Conservation (phyloP, 1,284 basidiomycete genomes). For the Mycosarcoma mackinlayi region DNA sequence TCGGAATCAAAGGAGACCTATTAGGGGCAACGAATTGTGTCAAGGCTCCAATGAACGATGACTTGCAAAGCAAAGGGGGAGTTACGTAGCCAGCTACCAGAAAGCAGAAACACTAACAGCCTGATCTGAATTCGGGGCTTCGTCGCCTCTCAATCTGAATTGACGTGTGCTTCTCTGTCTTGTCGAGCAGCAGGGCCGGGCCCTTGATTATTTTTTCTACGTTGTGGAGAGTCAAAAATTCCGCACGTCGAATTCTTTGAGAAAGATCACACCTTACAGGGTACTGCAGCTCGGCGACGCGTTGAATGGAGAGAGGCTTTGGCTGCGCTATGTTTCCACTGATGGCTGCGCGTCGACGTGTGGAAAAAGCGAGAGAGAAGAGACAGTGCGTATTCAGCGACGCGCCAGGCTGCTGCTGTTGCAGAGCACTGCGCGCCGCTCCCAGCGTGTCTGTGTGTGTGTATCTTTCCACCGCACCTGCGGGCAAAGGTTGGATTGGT, state of each 20-base stretch:
- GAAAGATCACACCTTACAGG: too few species aligned
- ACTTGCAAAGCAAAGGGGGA: too few species aligned
- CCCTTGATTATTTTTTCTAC: constrained; percentile 8
- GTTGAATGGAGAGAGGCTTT: not conserved
- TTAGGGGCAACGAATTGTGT: constrained; percentile 20
- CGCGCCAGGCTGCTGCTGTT: not conserved
- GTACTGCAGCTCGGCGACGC: constrained; percentile 3
- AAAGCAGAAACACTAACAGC: not conserved
- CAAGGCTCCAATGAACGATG: too few species aligned
- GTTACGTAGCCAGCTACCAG: too few species aligned
- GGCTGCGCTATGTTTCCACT: not conserved
- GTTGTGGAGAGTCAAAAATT: constrained; percentile 3
- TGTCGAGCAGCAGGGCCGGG: constrained; percentile 1
- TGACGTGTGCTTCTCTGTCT: too few species aligned
- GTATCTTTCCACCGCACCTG: not conserved
- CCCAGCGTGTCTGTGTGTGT: not conserved
- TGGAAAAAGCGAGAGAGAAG: not conserved
- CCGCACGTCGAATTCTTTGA: constrained; percentile 3
- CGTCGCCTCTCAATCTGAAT: constrained; percentile 18
- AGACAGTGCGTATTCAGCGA: not conserved
- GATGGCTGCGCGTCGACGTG: constrained; percentile 6
- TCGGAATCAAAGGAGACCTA: not conserved
- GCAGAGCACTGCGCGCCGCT: constrained; percentile 1
- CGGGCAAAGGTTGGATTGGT: constrained; percentile 10
- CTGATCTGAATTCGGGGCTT: constrained; percentile 11